phyloP scores from a whole-genome alignment of 2,329 filamentous ascomycete species.

The Monilinia fructigena region DNA sequence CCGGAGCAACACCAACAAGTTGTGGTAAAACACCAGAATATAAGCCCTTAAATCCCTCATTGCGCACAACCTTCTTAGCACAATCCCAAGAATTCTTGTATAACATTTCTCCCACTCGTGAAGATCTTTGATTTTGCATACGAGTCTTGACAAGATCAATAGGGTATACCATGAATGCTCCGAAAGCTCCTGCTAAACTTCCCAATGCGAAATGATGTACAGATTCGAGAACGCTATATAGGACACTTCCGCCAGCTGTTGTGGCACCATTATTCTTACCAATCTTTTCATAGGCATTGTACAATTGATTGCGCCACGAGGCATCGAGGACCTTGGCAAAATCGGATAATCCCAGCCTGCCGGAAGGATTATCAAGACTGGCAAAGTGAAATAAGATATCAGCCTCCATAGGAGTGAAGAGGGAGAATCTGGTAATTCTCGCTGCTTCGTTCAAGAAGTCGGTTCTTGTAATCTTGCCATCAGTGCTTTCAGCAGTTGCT shows the following conservation, averaged over 20 bases:
- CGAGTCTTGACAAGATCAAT: slow-evolving; percentile 98
- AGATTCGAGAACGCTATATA: slow-evolving; percentile 70
- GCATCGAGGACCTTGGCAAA: slow-evolving; percentile 95
- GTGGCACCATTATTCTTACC: slow-evolving; percentile 48
- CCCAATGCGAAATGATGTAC: slow-evolving; percentile 88
- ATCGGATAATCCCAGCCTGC: slow-evolving; percentile 75
- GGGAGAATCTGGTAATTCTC: slow-evolving; percentile 85
- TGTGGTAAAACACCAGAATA: slow-evolving; percentile 96
- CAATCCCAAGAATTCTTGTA: slow-evolving; percentile 99
- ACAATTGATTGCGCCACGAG: slow-evolving; percentile 70
- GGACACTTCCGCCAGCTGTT: slow-evolving; percentile 54
- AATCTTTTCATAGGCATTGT: slow-evolving; percentile 33
- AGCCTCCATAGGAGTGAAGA: slow-evolving; percentile 97
- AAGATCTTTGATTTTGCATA: slow-evolving; percentile 92
- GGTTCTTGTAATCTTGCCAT: slow-evolving; percentile 89
- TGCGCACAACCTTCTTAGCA: slow-evolving; percentile 85
- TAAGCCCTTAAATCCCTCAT: slow-evolving; percentile 84
- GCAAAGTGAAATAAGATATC: slow-evolving; percentile 99
- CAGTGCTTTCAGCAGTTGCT: slow-evolving; percentile 76
- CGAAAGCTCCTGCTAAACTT: slow-evolving; percentile 89
- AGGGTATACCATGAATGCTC: slow-evolving; percentile 98
- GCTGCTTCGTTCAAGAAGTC: slow-evolving; percentile 96
- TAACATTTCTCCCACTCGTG: slow-evolving; percentile 77
- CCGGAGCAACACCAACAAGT: slow-evolving; percentile 94
- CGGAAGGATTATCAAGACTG: slow-evolving; percentile 84